Conservation (phyloP, 306 rosid genomes). For the Luffa aegyptiaca region DNA sequence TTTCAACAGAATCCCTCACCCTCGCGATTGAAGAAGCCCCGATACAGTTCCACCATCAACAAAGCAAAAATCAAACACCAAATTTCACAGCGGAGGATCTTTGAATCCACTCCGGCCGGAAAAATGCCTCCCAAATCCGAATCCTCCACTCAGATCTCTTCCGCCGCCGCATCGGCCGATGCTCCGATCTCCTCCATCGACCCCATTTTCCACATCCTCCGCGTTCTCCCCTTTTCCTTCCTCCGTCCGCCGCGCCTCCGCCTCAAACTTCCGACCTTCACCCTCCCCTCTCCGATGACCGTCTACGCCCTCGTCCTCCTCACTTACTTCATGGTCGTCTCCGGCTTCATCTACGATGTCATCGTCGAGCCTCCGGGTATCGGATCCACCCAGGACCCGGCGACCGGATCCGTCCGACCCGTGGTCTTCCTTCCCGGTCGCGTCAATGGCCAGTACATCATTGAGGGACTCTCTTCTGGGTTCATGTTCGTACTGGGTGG, state of each 20-base stretch:
- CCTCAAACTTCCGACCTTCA: conserved; percentile 23
- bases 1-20: background rate
- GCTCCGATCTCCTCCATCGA: conserved; percentile 20
- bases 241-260: conserved; percentile 47
- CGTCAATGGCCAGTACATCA: conserved; percentile 90
- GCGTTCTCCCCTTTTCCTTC: conserved; percentile 49
- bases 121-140: conserved; percentile 40
- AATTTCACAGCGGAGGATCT: background rate
- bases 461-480: conserved; percentile 81
- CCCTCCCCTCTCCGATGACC: conserved; percentile 46
- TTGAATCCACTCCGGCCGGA: background rate
- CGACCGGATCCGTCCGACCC: conserved; percentile 78
- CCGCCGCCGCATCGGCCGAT: conserved; percentile 5
- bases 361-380: conserved; percentile 96
- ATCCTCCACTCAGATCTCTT: conserved; percentile 6
- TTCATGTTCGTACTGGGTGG: conserved; percentile 96
- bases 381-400: conserved; percentile 75
- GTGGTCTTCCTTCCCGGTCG: conserved; percentile 80
- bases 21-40: background rate
- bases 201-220: conserved; percentile 31
- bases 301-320: conserved; percentile 69
- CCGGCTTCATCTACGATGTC: conserved; percentile 88
- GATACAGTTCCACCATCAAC: background rate
- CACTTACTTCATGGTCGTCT: conserved; percentile 93
- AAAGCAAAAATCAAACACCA: background rate